phyloP scores from a whole-genome alignment of 345 rosid species.

The Cardamine occulta region DNA sequence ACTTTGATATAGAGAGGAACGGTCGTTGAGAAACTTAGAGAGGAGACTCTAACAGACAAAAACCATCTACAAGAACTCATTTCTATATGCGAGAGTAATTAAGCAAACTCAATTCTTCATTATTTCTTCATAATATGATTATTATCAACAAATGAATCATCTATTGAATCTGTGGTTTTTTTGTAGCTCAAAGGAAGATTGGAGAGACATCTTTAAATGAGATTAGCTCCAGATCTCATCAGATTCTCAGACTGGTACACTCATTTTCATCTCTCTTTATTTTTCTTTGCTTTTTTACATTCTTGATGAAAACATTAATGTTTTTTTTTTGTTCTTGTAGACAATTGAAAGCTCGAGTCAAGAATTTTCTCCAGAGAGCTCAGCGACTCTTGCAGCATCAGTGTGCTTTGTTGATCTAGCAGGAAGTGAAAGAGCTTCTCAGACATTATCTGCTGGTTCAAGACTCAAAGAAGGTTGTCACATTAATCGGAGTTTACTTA shows the following conservation, averaged over 20 bases:
- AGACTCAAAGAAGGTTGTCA: constrained; percentile 96
- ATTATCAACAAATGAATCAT: background rate
- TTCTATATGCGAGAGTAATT: constrained; percentile 70
- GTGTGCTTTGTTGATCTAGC: constrained; percentile 94
- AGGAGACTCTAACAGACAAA: constrained; percentile 62
- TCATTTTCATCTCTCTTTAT: background rate
- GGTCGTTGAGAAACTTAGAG: constrained; percentile 78
- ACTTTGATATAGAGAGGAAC: constrained; percentile 72
- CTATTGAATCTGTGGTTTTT: constrained; percentile 3
- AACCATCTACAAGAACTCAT: constrained; percentile 72
- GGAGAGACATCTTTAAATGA: constrained; percentile 88
- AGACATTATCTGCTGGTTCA: constrained; percentile 67
- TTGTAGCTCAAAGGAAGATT: constrained; percentile 79
- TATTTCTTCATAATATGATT: background rate
- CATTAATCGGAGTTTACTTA: constrained; percentile 81
- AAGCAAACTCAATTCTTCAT: background rate
- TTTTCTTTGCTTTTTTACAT: background rate
- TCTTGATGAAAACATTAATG: background rate
- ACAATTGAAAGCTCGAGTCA: constrained; percentile 74
- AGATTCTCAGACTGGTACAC: constrained; percentile 73
- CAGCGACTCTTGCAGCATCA: constrained; percentile 67
- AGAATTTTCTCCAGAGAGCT: constrained; percentile 50
- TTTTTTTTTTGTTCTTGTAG: constrained; percentile 43
- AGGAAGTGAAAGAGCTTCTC: constrained; percentile 95
- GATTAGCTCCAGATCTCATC: constrained; percentile 91